These are phyloP conservation scores for Mycena sp. DNA, from an alignment of 1,284 basidiomycete genomes.

Conservation along the genomic window DNA sequence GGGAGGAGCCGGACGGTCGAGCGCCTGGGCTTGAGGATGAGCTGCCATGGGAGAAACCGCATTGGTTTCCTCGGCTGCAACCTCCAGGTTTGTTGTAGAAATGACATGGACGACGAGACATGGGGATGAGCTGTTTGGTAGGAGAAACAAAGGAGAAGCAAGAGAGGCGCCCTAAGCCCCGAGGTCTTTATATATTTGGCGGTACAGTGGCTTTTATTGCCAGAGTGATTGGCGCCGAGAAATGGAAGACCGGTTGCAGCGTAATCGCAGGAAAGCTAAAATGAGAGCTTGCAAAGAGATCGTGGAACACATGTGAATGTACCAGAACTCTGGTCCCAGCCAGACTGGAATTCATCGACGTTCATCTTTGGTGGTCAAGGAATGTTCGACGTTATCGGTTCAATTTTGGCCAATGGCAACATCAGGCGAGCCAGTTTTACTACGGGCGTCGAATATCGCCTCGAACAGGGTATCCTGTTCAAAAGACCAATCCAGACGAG, in stretches of 20 bases:
- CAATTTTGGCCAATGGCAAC: no score
- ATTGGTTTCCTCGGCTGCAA: constrained; percentile 53
- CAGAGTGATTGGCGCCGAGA: constrained; percentile 25
- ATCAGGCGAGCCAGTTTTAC: no score
- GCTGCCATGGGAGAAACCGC: constrained; percentile 46
- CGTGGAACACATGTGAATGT: background rate
- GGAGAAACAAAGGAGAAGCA: constrained; percentile 4
- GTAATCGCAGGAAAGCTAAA: constrained; percentile 6
- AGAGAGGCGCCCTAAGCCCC: constrained; percentile 18
- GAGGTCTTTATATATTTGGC: constrained; percentile 25
- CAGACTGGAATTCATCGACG: no score
- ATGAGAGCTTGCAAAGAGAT: background rate
- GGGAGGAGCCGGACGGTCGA: constrained; percentile 29
- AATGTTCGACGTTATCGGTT: no score
- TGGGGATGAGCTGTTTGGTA: background rate
- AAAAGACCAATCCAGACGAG: no score
- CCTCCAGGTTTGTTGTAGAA: constrained; percentile 53
- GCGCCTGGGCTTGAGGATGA: constrained; percentile 27
- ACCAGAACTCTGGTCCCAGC: background rate
- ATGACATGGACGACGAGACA: constrained; percentile 46
- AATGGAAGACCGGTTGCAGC: background rate
- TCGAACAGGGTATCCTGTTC: no score
- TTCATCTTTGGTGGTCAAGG: no score
- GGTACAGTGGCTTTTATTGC: constrained; percentile 26
- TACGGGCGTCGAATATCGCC: no score